Evolutionary conservation across 495 filamentous ascomycete species (phyloP).

Genomic region (Aspergillus kassunensis): DNA sequence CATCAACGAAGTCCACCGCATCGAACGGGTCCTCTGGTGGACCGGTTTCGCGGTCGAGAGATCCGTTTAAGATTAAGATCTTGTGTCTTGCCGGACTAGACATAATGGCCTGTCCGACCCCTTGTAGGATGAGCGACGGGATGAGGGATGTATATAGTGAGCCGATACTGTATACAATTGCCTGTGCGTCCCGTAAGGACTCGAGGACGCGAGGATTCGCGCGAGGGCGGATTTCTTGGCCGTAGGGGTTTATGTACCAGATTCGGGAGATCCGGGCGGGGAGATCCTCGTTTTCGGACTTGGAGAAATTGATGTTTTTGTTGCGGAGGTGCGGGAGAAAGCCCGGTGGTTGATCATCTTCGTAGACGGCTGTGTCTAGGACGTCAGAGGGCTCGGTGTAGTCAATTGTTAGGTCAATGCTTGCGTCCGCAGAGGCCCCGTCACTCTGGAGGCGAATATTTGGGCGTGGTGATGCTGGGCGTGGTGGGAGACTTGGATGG

Average conservation of each 20-base stretch:
- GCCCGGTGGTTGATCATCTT: slow-evolving; percentile 88
- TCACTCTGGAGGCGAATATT: slow-evolving; percentile 38
- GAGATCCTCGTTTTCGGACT: slow-evolving; percentile 66
- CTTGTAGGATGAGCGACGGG: slow-evolving; percentile 53
- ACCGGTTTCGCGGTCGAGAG: slow-evolving; percentile 80
- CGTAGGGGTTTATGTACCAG: slow-evolving; percentile 98
- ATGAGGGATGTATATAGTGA: slow-evolving; percentile 79
- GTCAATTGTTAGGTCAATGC: slow-evolving; percentile 32
- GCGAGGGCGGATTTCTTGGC: slow-evolving; percentile 76
- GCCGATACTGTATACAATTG: slow-evolving; percentile 86
- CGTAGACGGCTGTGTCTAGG: slow-evolving; percentile 32
- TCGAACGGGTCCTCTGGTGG: slow-evolving; percentile 55
- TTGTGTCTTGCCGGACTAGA: slow-evolving; percentile 56
- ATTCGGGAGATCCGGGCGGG: slow-evolving; percentile 73
- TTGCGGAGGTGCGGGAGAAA: slow-evolving; percentile 73
- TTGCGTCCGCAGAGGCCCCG: slow-evolving; percentile 15
- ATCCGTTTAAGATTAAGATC: slow-evolving; percentile 82
- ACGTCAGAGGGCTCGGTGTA: slow-evolving; percentile 66
- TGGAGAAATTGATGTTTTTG: slow-evolving; percentile 76
- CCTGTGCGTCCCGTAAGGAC: slow-evolving; percentile 56
- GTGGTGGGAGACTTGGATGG: slow-evolving; percentile 63
- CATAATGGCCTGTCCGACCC: slow-evolving; percentile 39
- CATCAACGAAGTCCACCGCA: slow-evolving; percentile 73
- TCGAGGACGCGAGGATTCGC: slow-evolving; percentile 76
- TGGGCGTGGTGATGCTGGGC: slow-evolving; percentile 27